Conservation (phyloP, 805 yeast genomes). For the Candida yuanshanica region DNA sequence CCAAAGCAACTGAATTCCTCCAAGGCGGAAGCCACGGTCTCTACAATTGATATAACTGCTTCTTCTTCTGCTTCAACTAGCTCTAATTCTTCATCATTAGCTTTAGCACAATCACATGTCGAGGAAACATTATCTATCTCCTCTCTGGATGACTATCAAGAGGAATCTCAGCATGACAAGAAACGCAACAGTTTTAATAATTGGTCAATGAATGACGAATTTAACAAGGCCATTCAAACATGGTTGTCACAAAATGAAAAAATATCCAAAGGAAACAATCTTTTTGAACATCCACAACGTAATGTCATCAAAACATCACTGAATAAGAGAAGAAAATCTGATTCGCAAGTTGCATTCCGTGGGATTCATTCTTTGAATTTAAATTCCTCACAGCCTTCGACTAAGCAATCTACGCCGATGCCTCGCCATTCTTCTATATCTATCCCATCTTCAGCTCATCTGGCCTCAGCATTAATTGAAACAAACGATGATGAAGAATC, state of each 20-base stretch:
- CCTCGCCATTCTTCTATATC: not conserved
- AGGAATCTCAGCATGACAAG: not conserved
- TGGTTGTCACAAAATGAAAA: slow-evolving; percentile 23
- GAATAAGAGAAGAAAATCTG: slow-evolving; percentile 22
- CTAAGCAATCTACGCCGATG: slow-evolving; percentile 4
- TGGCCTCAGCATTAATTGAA: slow-evolving; percentile 1
- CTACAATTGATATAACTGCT: not conserved
- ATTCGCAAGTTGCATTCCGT: slow-evolving; percentile 12
- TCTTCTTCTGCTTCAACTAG: slow-evolving; percentile 4
- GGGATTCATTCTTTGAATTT: slow-evolving; percentile 1
- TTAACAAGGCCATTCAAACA: slow-evolving; percentile 21
- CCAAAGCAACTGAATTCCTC: slow-evolving; percentile 14
- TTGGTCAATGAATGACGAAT: slow-evolving; percentile 25
- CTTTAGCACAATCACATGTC: not conserved
- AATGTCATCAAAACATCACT: slow-evolving; percentile 5
- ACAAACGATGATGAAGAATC: not conserved
- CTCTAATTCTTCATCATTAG: slow-evolving; percentile 6
- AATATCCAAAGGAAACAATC: slow-evolving; percentile 6
- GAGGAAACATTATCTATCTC: slow-evolving; percentile 7
- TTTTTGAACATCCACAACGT: slow-evolving; percentile 1
- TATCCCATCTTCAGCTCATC: slow-evolving; percentile 3
- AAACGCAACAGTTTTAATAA: slow-evolving; percentile 1
- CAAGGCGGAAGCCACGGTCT: not conserved
- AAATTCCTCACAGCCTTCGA: slow-evolving; percentile 2
- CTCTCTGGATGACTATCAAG: slow-evolving; percentile 4